phyloP scores from a whole-genome alignment of 768 basidiomycete genomes.

The Lepiota venenata region DNA sequence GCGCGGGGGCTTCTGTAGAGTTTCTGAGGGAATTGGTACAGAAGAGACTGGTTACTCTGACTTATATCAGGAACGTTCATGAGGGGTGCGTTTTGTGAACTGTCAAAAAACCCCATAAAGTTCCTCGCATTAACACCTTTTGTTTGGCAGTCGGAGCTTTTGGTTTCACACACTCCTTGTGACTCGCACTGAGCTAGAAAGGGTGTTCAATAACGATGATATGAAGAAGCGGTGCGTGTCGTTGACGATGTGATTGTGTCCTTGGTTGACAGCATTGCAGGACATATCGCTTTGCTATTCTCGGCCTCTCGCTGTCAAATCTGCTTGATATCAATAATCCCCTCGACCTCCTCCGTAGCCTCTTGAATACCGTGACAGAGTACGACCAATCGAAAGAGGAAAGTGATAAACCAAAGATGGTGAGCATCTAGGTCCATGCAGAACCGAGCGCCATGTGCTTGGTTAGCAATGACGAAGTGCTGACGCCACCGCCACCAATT shows the following conservation, averaged over 20 bases:
- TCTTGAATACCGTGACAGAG: constrained; percentile 69
- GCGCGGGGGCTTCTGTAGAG: constrained; percentile 72
- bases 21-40: constrained; percentile 76
- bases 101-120: neutral
- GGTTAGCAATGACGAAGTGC: neutral
- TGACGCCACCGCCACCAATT: constrained; percentile 3
- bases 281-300: constrained; percentile 77
- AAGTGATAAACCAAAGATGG: constrained; percentile 70
- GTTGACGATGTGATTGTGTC: neutral
- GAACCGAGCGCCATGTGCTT: neutral
- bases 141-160: constrained; percentile 57
- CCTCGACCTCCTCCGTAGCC: constrained; percentile 72
- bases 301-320: constrained; percentile 84
- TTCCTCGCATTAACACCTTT: constrained; percentile 9
- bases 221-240: constrained; percentile 72
- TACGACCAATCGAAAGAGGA: constrained; percentile 80
- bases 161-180: constrained; percentile 90
- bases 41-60: constrained; percentile 82
- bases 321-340: constrained; percentile 80
- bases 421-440: constrained; percentile 24
- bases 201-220: constrained; percentile 64
- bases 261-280: constrained; percentile 32
- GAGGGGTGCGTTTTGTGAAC: constrained; percentile 61
- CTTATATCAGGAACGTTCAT: constrained; percentile 81
- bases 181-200: constrained; percentile 68